Evolutionary conservation across 2,329 filamentous ascomycete genomes (phyloP).

Genomic region (Elsinoe perseae): DNA sequence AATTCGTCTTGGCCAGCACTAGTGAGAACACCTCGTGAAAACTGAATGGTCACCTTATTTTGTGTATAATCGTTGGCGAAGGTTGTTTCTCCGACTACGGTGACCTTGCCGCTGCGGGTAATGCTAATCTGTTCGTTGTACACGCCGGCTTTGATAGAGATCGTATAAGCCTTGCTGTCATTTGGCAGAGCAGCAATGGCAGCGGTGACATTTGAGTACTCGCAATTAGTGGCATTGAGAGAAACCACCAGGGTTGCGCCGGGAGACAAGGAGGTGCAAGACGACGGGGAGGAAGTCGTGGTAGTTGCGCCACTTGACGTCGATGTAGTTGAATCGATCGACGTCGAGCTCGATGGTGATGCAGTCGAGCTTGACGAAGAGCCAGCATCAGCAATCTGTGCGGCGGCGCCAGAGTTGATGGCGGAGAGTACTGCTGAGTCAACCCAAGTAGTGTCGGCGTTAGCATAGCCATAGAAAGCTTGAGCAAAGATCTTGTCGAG

Average conservation of each 20-base stretch:
- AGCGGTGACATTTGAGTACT: constrained; percentile 37
- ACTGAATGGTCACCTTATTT: constrained; percentile 34
- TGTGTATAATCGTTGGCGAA: constrained; percentile 32
- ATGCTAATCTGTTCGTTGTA: constrained; percentile 38
- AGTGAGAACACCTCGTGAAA: constrained; percentile 35
- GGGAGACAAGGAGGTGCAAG: constrained; percentile 22
- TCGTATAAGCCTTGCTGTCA: constrained; percentile 35
- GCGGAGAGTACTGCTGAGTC: constrained; percentile 30
- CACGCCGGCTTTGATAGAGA: constrained; percentile 35
- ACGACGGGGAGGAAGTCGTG: constrained; percentile 18
- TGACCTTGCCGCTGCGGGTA: constrained; percentile 35
- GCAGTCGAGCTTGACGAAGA: constrained; percentile 18
- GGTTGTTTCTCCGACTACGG: constrained; percentile 30
- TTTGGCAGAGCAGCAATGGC: constrained; percentile 40
- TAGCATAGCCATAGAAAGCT: constrained; percentile 30
- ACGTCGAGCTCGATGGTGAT: constrained; percentile 17
- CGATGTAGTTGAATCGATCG: constrained; percentile 10
- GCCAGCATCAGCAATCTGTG: constrained; percentile 19
- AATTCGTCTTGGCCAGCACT: constrained; percentile 36
- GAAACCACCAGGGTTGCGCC: constrained; percentile 32
- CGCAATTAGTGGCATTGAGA: constrained; percentile 26
- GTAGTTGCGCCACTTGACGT: constrained; percentile 19
- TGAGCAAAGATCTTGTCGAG: constrained; percentile 32
- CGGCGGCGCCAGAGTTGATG: constrained; percentile 29
- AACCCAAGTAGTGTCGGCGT: constrained; percentile 32